A percentile compares a stretch with the other conserved stretches of the same genome.
Evolutionary conservation across 106 monocot species (phyloP).

Genomic region (Dendrobium officinale): DNA sequence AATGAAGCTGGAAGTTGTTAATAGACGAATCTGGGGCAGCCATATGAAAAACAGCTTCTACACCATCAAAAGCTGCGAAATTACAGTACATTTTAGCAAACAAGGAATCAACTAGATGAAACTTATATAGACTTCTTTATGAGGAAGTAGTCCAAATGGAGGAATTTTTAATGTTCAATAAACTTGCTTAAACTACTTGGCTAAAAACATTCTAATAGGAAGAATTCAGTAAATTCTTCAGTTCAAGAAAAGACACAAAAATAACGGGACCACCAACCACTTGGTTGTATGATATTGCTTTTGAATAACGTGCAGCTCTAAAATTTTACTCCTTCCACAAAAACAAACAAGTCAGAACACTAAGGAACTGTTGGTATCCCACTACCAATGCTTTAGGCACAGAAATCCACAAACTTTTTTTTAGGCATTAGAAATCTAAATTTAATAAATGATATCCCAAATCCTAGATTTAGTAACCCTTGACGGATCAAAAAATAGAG

Average conservation of each 20-base stretch:
- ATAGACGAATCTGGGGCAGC: constrained; percentile 97
- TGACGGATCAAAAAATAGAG: background rate
- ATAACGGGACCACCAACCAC: background rate
- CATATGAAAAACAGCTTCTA: constrained; percentile 92
- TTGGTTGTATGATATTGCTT: background rate
- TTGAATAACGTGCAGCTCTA: background rate
- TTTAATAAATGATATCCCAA: background rate
- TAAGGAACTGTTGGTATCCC: background rate
- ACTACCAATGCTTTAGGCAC: background rate
- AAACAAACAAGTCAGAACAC: background rate
- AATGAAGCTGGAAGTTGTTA: constrained; percentile 92
- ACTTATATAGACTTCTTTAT: background rate
- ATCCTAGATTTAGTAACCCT: background rate
- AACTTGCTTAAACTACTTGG: background rate
- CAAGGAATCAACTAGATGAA: background rate
- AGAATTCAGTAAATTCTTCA: background rate
- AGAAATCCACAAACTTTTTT: background rate
- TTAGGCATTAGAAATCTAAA: background rate
- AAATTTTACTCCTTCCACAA: background rate
- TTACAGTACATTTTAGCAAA: background rate
- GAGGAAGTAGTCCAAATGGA: background rate
- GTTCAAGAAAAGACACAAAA: background rate
- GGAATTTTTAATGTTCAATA: background rate
- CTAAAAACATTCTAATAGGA: background rate
- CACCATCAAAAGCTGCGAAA: constrained; percentile 57